phyloP scores from a whole-genome alignment of 768 basidiomycete genomes.

The Mycena sanguinolenta region DNA sequence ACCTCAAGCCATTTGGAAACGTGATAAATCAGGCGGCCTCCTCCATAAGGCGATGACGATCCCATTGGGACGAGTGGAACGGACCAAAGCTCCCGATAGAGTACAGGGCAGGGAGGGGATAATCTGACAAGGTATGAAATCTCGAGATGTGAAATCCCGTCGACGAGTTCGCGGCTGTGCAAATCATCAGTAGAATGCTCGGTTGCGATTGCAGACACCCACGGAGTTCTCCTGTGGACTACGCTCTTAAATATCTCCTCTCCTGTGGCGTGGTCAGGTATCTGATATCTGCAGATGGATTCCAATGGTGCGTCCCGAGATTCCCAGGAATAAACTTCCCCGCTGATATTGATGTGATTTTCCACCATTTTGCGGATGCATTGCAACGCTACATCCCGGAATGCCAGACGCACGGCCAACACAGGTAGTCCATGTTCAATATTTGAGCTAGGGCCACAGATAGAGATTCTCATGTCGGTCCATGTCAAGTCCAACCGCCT shows the following conservation, averaged over 20 bases:
- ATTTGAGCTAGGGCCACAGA: background rate
- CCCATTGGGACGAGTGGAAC: no score
- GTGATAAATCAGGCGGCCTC: no score
- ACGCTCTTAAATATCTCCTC: no score
- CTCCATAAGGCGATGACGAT: no score
- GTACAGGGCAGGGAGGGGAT: no score
- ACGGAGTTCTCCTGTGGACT: no score
- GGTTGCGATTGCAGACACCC: background rate
- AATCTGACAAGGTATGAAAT: background rate
- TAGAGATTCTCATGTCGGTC: background rate
- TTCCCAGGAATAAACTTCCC: background rate
- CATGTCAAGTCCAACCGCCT: background rate
- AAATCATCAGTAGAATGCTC: background rate
- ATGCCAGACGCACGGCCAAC: background rate
- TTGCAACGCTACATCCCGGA: no score
- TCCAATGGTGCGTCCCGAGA: background rate
- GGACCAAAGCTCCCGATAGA: no score
- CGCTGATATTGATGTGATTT: background rate
- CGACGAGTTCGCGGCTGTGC: background rate
- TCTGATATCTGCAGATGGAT: background rate
- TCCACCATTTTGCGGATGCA: background rate
- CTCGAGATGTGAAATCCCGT: no score
- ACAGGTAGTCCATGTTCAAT: background rate
- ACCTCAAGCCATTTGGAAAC: background rate
- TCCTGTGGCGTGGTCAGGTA: no score